Base-by-base conservation (phyloP, 495 filamentous ascomycete genomes). In the Melanomma pulvis-pyrius region DNA sequence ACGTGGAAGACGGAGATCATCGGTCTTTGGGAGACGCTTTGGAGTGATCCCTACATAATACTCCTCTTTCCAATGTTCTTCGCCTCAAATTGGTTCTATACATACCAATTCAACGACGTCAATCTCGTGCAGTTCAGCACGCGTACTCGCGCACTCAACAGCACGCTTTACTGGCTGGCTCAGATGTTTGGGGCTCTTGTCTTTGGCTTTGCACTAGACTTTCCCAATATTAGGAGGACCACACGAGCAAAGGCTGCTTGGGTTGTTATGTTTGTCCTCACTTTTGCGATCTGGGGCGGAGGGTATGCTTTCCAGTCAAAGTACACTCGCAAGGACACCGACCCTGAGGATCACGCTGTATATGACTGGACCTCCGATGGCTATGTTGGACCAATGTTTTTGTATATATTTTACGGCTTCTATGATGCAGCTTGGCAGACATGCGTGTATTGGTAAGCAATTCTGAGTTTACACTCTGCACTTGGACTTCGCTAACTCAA, bases 341-440 rank as follows among this genome's bases (percentile, higher is more conserved):
- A 78, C 24, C 79, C 74, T 29, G 67, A 77, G 74, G 41, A 82
- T n/a, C n/a, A n/a, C n/a, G n/a, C n/a, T n/a, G n/a, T n/a, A n/a
- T n/a, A 76, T 69, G 90, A 96, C 77, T 93, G 88, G 84, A 82
- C 74, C 26, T 81, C 85, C 63, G 77, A 76, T 17, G 83, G 84
- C 44, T 97, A 88, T 77, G 78, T 90, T 47, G 92, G 90, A 0
- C 90, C 91, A 17, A 90, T 96, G 86, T 91, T 97, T 74, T 77
- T 97, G 62, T 96, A 93, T 80, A 90, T 98, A 69, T 94, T 93
- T 74, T 97, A 97, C 74, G 93, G 93, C 49, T 88, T 97, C 71
- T 93, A 88, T 67, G 93, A 97, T 73, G 90, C 92, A 32, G 84
- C 86, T 39, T 94, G 92, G 86, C 90, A 94, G 77, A 92, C 90